These are phyloP conservation scores for Inga leiocalycina DNA, from an alignment of 306 rosid genomes.

Conservation along the genomic window DNA sequence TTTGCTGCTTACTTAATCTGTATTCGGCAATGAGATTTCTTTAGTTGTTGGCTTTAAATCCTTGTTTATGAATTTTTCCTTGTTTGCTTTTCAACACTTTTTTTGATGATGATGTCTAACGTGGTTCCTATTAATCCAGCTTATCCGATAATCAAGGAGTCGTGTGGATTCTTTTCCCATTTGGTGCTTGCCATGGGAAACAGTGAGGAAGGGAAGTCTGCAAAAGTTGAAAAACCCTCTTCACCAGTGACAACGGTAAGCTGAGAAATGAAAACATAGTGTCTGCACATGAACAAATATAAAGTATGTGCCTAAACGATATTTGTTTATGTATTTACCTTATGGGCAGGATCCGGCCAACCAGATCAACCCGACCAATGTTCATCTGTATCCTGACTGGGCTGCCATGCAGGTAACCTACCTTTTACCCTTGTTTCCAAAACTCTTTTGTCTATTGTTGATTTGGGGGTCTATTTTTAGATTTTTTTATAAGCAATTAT, in stretches of 20 bases:
- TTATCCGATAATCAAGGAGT: slow-evolving; percentile 32
- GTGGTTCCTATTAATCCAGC: slow-evolving; percentile 34
- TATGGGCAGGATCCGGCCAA: slow-evolving; percentile 65
- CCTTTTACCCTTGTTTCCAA: slow-evolving; percentile 10
- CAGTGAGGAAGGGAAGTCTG: slow-evolving; percentile 69
- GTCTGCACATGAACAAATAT: neutral
- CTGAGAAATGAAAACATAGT: slow-evolving; percentile 34
- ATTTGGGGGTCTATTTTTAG: neutral
- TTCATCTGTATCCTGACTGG: slow-evolving; percentile 93
- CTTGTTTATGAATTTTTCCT: slow-evolving; percentile 1
- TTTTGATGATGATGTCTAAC: slow-evolving; percentile 17
- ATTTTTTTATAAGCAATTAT: neutral
- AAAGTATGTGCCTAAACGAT: slow-evolving; percentile 13
- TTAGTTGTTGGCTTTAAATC: neutral
- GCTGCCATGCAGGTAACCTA: slow-evolving; percentile 89
- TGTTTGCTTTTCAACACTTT: slow-evolving; percentile 20
- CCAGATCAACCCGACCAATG: slow-evolving; percentile 52
- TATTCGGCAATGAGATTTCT: neutral
- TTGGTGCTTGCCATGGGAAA: slow-evolving; percentile 66
- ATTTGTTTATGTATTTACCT: neutral
- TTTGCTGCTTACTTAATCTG: too few relatives aligned
- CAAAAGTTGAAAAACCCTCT: slow-evolving; percentile 66
- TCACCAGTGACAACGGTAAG: slow-evolving; percentile 71
- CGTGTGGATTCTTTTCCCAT: slow-evolving; percentile 11
- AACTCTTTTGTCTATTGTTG: slow-evolving; percentile 8